Evolutionary conservation across 2,329 filamentous ascomycete genomes (phyloP), one percentile per base, ranked within the genome.

Genomic region (Dactylellina haptotyla): DNA sequence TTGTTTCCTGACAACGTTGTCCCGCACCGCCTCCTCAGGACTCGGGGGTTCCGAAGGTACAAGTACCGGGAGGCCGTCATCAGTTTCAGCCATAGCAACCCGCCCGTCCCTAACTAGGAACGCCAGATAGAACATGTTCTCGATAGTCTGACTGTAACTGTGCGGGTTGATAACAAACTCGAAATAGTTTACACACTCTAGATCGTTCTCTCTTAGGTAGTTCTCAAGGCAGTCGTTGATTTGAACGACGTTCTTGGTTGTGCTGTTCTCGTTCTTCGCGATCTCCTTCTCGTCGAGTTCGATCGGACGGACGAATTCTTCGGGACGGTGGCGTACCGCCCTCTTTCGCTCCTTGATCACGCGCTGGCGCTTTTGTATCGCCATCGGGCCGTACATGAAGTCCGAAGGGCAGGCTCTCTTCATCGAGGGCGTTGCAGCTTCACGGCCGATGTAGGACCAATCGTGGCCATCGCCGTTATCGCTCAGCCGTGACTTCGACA

Each of bases 71-170:
- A 97, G 1, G 86, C 88, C 72, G 90, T 83, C 85, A 78, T 97
- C 93, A 64, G 88, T 86, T 2, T 87, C 84, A 1, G 26, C 10
- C n/a, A 99, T 85, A 32, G 87, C 87, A 4, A 93, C 87, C 71
- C 86, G 87, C 9, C 93, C 93, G 81, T 99, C 95, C 67, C 91
- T 88, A 71, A 98, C 92, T 73, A 99, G 83, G 79, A 99, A 99
- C 79, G 92, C 96, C 77, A 97, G 87, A 80, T 98, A 98, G 81
- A 99, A 99, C 78, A 99, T 84, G 78, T 99, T 99, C 80, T 99
- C 95, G 4, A 99, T 89, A 0, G 93, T 97, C 81, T 99, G 95
- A 0, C 92, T 92, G 78, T 98, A 99, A 0, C 92, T 96, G 39
- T 83, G 83, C 0, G 95, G 95, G 77, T 99, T 97, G 75, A 98